Evolutionary conservation across 164 flowering plant species (phyloP), one percentile per base, ranked within the genome.

Genomic region (Malania oleifera): DNA sequence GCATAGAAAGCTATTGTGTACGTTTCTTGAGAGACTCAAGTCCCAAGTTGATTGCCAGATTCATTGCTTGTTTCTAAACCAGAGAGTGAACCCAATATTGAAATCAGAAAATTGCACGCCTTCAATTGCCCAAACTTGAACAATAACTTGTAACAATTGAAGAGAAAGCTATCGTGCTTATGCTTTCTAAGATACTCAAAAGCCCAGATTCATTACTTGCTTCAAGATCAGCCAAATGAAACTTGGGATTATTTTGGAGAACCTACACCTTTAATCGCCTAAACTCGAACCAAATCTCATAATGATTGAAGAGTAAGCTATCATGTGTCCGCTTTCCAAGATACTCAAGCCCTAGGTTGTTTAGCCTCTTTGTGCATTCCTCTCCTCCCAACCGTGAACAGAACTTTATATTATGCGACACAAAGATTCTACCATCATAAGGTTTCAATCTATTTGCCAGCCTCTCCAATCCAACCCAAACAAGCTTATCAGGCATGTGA

Each of bases 401-500:
- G 59, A 93, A 93, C 80, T 93, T 93, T 18, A 88, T 72, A 63
- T 93, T 93, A 68, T 90, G 99, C 0, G 97, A 90, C 18, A 88
- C 96, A 61, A 88, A 90, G 20, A 93, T 86, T 35, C 96, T 75
- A 20, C 99, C 99, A 27, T 83, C 85, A 50, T 47, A 37, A 27
- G 92, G 91, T 63, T 70, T 88, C 76, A 93, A 70, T 61, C 64
- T 82, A 34, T 44, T 63, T 0, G 62, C 81, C 64, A 93, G 66
- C 68, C 95, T 82, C 74, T 88, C 96, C 46, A 93, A 59, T 54
- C 97, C 97, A 54, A 67, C 67, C 97, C 99, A 93, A 28, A 93
- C 99, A 73, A 90, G 97, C 45, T 81, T 75, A 78, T 85, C 96
- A 13, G 99, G 99, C 83, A 93, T 83, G 56, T 93, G 99, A 47